A percentile compares a stretch with the other conserved stretches of the same genome.
phyloP scores from a whole-genome alignment of 352 stramenopile genomes.

The Bremia lactucae region DNA sequence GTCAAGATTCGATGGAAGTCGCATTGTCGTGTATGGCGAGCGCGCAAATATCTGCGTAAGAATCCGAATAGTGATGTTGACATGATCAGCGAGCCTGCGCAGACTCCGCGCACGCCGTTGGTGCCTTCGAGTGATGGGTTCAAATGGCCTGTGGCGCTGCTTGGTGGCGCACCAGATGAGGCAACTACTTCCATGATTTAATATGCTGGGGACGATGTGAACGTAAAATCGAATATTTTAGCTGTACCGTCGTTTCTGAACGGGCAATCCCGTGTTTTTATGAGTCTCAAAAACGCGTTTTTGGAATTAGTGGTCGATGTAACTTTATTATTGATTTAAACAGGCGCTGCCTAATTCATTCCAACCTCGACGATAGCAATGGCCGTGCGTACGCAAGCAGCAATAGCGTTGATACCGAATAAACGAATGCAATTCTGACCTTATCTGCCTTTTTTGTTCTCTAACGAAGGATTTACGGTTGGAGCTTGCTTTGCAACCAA shows the following conservation, averaged over 20 bases:
- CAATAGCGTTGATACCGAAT: too few species aligned
- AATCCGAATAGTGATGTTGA: slow-evolving; percentile 27
- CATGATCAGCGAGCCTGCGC: slow-evolving; percentile 20
- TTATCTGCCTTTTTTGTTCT: slow-evolving; percentile 1
- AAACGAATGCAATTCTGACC: neutral
- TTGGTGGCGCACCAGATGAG: slow-evolving; percentile 8
- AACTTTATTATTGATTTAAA: too few species aligned
- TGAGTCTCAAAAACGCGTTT: too few species aligned
- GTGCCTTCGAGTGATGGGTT: slow-evolving; percentile 17
- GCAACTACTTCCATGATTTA: too few species aligned
- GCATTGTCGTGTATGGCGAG: slow-evolving; percentile 72
- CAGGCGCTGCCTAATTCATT: too few species aligned
- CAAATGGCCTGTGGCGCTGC: slow-evolving; percentile 18
- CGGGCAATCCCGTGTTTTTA: too few species aligned
- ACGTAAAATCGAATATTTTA: slow-evolving; percentile 4
- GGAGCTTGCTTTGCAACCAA: slow-evolving; percentile 35
- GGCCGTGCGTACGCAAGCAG: too few species aligned
- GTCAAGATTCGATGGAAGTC: slow-evolving; percentile 91
- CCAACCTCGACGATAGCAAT: too few species aligned
- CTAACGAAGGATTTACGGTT: slow-evolving; percentile 8
- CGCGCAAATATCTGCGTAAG: slow-evolving; percentile 75
- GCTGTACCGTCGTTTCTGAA: too few species aligned
- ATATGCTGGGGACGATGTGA: slow-evolving; percentile 7
- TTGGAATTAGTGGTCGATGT: too few species aligned
- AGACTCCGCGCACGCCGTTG: slow-evolving; percentile 21